Base-by-base conservation (phyloP, 441 rosid species). In the Erysimum cheiri region DNA sequence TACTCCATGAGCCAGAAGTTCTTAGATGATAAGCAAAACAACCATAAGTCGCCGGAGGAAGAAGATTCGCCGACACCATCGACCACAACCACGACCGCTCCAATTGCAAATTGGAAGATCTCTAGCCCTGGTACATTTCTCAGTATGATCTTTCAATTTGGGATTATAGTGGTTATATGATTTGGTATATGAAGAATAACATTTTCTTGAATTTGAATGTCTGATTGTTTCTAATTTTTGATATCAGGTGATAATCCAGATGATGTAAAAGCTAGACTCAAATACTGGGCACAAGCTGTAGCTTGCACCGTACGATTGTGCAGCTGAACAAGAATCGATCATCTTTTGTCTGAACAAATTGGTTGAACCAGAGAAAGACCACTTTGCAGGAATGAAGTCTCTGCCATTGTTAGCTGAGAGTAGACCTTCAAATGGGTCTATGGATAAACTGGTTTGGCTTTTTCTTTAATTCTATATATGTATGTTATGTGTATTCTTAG, bases 201-300 rank as follows among this genome's bases (percentile, higher is more conserved):
- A 22, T 10, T 29, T 37, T 73, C 6, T 52, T 41, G 32, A 40
- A 13, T 47, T 29, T 29, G 9, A 9, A 12, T 65, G 60, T 39
- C 11, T 57, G 50, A 35, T 22, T 53, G 47, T 24, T 37, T 63
- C 0, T 15, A 3, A 15, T 19, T 9, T 7, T 57, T 17, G 56
- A 35, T 63, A 15, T 4, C 77, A 92, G 98, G 97, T 75, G 97
- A 92, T 59, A 84, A 90, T 82, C 98, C 98, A 2, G 97, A 90
- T 73, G 98, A 92, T 58, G 98, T 92, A 6, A 92, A 92, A 65
- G 98, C 98, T 24, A 88, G 98, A 72, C 93, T 90, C 48, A 90
- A 88, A 80, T 92, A 77, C 43, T 93, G 98, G 98, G 98, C 98
- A 43, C 97, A 93, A 82, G 80, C 98, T 3, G 97, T 93, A 70